Evolutionary conservation across 306 rosid genomes (phyloP).

Genomic region (Glycine tomentella): DNA sequence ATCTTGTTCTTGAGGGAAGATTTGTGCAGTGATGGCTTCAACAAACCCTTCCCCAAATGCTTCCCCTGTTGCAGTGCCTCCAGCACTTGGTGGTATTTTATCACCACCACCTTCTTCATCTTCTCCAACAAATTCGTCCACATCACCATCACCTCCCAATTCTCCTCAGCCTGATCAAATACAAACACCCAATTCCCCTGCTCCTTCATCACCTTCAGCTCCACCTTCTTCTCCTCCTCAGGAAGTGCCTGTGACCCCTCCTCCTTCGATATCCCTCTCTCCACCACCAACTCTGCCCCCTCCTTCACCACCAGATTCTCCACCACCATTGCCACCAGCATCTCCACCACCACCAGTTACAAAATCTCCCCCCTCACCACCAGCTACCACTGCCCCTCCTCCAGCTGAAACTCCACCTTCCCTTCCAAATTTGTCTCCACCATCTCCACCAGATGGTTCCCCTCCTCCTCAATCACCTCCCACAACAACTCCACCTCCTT

Average conservation of each 20-base stretch:
- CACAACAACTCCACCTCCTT: slow-evolving; percentile 57
- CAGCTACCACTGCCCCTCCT: slow-evolving; percentile 55
- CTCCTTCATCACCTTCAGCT: slow-evolving; percentile 57
- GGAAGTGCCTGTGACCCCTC: slow-evolving; percentile 48
- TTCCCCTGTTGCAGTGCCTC: slow-evolving; percentile 72
- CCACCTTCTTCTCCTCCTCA: slow-evolving; percentile 56
- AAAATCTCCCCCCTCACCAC: slow-evolving; percentile 41
- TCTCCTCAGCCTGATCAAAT: slow-evolving; percentile 49
- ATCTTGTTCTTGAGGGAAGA: slow-evolving; percentile 49
- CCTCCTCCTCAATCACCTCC: slow-evolving; percentile 77
- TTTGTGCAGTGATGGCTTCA: slow-evolving; percentile 67
- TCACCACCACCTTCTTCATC: slow-evolving; percentile 38
- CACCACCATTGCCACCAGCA: slow-evolving; percentile 53
- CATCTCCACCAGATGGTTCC: slow-evolving; percentile 62
- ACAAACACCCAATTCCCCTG: slow-evolving; percentile 54
- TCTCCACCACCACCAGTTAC: slow-evolving; percentile 45
- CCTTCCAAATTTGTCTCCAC: slow-evolving; percentile 62
- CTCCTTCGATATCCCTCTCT: slow-evolving; percentile 57
- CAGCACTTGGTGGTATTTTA: slow-evolving; percentile 53
- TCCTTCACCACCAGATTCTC: slow-evolving; percentile 53
- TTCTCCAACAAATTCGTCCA: slow-evolving; percentile 46
- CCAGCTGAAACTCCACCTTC: slow-evolving; percentile 59
- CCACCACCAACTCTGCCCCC: slow-evolving; percentile 51
- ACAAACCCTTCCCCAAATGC: slow-evolving; percentile 70
- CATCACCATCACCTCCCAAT: slow-evolving; percentile 54